Percentiles rank a stretch among this genome's conserved stretches.
Conservation (phyloP, 179 eudicot species). For the Drosera spatulata region DNA sequence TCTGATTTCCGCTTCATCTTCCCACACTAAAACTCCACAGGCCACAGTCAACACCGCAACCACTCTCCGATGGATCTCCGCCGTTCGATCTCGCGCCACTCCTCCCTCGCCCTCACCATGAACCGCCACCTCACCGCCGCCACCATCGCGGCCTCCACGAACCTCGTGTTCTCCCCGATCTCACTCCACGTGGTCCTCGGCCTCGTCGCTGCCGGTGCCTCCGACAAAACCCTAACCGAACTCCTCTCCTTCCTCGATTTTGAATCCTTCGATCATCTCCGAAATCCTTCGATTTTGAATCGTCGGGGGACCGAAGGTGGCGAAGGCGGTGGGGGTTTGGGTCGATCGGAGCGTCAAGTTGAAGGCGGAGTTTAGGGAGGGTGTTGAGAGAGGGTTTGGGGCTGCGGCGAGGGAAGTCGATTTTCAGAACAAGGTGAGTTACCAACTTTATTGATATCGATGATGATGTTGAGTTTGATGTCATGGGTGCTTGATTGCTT, state of each 20-base stretch:
- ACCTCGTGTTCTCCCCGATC: slow-evolving; percentile 65
- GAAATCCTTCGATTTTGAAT: slow-evolving; percentile 40
- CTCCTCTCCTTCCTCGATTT: slow-evolving; percentile 46
- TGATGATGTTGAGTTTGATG: not conserved
- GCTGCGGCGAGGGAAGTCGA: slow-evolving; percentile 52
- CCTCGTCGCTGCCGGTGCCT: slow-evolving; percentile 59
- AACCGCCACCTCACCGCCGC: slow-evolving; percentile 24
- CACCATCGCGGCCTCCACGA: slow-evolving; percentile 17
- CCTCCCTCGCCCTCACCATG: slow-evolving; percentile 40
- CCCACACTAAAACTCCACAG: too few species aligned
- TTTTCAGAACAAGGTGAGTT: slow-evolving; percentile 56
- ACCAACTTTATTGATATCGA: not conserved
- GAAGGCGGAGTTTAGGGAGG: slow-evolving; percentile 34
- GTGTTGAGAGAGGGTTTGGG: slow-evolving; percentile 37
- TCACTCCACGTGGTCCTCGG: slow-evolving; percentile 59
- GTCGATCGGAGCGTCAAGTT: slow-evolving; percentile 39
- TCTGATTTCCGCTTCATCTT: too few species aligned
- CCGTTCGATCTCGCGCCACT: slow-evolving; percentile 45
- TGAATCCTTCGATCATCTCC: slow-evolving; percentile 42
- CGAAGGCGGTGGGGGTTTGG: slow-evolving; percentile 68
- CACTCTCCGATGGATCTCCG: slow-evolving; percentile 44
- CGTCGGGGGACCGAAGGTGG: slow-evolving; percentile 68
- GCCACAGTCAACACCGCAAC: too few species aligned
- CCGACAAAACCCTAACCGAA: slow-evolving; percentile 51
- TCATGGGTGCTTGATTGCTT: not conserved